phyloP scores from a whole-genome alignment of 352 stramenopile species.

The Pythium vanterpoolii region DNA sequence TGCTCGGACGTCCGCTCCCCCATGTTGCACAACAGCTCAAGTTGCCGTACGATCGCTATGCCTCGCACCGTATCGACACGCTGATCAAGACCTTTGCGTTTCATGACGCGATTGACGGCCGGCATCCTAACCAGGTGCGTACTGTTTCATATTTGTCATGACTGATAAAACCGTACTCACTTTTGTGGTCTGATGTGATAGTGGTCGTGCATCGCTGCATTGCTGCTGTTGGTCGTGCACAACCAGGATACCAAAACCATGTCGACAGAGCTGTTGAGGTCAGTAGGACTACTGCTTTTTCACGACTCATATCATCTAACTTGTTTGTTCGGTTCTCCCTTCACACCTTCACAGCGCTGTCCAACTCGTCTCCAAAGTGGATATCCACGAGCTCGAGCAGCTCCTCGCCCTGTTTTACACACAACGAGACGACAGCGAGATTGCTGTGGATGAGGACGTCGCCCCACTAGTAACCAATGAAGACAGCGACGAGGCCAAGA shows the following conservation, averaged over 20 bases:
- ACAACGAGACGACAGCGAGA: slow-evolving; percentile 48
- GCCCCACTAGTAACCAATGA: slow-evolving; percentile 24
- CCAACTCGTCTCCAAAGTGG: slow-evolving; percentile 51
- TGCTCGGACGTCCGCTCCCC: slow-evolving; percentile 50
- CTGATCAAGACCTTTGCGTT: slow-evolving; percentile 60
- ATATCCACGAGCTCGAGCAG: slow-evolving; percentile 57
- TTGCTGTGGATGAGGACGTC: slow-evolving; percentile 59
- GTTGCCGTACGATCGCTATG: slow-evolving; percentile 48
- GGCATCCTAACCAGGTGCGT: slow-evolving; percentile 56
- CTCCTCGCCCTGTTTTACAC: slow-evolving; percentile 67
- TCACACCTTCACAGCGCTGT: neutral
- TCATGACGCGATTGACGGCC: slow-evolving; percentile 59
- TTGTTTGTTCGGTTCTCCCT: neutral
- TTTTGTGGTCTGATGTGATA: too few relatives aligned
- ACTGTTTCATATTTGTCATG: too few relatives aligned
- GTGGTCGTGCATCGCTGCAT: slow-evolving; percentile 65
- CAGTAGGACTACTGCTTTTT: neutral
- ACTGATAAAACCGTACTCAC: too few relatives aligned
- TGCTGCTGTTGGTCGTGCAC: slow-evolving; percentile 68
- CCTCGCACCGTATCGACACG: slow-evolving; percentile 49
- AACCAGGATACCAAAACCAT: slow-evolving; percentile 39
- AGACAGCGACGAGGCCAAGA: slow-evolving; percentile 17
- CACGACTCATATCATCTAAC: neutral
- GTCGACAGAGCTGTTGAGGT: slow-evolving; percentile 42
- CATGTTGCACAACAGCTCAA: slow-evolving; percentile 48